These are phyloP conservation scores for Buxus sempervirens DNA, from an alignment of 164 flowering plant species.

Conservation along the genomic window DNA sequence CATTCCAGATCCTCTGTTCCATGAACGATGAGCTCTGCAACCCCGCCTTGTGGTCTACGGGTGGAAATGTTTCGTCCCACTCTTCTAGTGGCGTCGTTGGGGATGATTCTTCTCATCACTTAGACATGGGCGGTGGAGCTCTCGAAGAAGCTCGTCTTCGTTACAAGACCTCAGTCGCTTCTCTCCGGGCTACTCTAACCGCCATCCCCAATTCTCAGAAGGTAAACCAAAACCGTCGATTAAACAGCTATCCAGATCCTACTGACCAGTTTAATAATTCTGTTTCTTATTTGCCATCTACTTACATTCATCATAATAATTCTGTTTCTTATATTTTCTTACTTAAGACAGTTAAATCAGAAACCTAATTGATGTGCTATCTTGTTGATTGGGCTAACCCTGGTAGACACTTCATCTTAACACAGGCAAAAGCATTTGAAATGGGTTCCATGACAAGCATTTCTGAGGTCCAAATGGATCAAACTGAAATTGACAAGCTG, in stretches of 20 bases:
- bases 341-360: neutral
- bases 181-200: conserved; percentile 62
- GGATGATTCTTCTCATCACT: conserved; percentile 30
- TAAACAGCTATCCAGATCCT: too few relatives aligned
- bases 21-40: conserved; percentile 95
- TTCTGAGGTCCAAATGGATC: conserved; percentile 32
- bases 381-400: neutral
- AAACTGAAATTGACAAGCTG: conserved; percentile 53
- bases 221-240: conserved; percentile 38
- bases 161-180: conserved; percentile 65
- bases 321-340: neutral
- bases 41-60: conserved; percentile 68
- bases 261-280: too few relatives aligned
- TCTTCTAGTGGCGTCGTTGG: conserved; percentile 11
- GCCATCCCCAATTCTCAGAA: conserved; percentile 56
- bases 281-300: too few relatives aligned
- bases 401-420: neutral
- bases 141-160: conserved; percentile 65
- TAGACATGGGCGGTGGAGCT: conserved; percentile 55
- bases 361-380: neutral
- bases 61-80: conserved; percentile 13
- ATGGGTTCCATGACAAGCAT: conserved; percentile 19
- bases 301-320: too few relatives aligned
- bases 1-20: conserved; percentile 67
- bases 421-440: conserved; percentile 51